Percentiles rank a stretch among this genome's conserved stretches.
phyloP scores from a whole-genome alignment of 78 protist genomes.

The Capsaspora owczarzaki region DNA sequence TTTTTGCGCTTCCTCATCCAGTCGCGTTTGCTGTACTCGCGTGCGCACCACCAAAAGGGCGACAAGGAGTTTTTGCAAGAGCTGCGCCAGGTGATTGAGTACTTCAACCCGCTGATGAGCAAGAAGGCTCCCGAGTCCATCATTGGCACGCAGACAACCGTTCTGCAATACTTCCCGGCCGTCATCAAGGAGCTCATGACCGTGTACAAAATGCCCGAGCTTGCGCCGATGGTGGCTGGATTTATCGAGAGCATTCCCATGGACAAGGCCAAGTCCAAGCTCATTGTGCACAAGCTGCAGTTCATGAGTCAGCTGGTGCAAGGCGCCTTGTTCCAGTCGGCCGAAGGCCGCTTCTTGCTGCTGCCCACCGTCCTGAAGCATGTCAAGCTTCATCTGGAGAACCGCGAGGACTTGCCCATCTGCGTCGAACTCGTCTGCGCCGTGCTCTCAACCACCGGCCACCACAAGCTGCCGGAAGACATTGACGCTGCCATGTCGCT shows the following conservation, averaged over 20 bases:
- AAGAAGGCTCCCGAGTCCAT: too few relatives aligned
- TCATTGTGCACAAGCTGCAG: neutral
- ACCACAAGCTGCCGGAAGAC: neutral
- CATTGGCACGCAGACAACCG: too few relatives aligned
- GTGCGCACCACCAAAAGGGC: neutral
- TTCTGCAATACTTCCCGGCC: too few relatives aligned
- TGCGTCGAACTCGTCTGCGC: neutral
- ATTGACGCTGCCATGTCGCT: neutral
- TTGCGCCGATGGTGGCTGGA: neutral
- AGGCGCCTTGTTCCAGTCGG: neutral
- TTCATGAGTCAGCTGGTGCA: neutral
- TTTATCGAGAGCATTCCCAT: neutral
- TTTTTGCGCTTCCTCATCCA: neutral
- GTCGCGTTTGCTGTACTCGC: neutral
- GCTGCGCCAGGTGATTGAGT: too few relatives aligned
- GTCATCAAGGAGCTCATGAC: too few relatives aligned
- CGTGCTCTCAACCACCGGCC: neutral
- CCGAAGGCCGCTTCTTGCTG: neutral
- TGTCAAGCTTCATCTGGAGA: neutral
- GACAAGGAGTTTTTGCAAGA: too few relatives aligned
- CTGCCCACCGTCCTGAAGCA: neutral
- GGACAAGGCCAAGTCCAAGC: neutral
- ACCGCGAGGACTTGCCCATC: neutral
- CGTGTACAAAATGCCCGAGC: too few relatives aligned
- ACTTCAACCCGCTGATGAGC: too few relatives aligned